Conservation (phyloP, 1,284 basidiomycete genomes). For the Tetrapyrgos nigripes region DNA sequence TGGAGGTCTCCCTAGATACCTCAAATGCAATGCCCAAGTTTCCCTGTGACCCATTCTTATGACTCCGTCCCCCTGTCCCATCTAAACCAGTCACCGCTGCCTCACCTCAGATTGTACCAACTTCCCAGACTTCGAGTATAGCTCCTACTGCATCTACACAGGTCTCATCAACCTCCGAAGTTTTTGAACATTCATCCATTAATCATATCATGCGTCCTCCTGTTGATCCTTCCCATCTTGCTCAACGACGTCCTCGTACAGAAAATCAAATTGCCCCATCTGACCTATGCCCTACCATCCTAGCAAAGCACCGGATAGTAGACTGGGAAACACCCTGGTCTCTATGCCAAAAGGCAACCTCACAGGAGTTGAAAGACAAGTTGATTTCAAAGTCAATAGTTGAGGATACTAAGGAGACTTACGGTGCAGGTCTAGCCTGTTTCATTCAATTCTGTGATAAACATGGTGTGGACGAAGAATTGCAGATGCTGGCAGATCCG, state of each 20-base stretch:
- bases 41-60: no score
- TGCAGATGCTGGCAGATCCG: constrained; percentile 38
- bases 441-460: constrained; percentile 43
- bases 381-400: background rate
- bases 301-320: background rate
- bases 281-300: constrained; percentile 5
- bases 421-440: constrained; percentile 38
- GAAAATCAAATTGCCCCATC: no score
- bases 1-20: no score
- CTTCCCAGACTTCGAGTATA: no score
- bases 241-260: background rate
- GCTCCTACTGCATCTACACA: no score
- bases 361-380: background rate
- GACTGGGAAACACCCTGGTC: constrained; percentile 5
- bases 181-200: background rate
- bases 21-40: no score
- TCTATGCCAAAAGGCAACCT: background rate
- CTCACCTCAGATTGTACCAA: no score
- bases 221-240: no score
- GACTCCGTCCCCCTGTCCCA: no score
- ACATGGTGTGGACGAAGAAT: constrained; percentile 28
- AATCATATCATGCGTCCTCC: no score
- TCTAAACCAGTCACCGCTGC: no score
- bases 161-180: no score
- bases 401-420: constrained; percentile 26